Percentiles rank a stretch among this genome's conserved stretches.
These are phyloP conservation scores for Madurella mycetomatis DNA, from an alignment of 2,329 filamentous ascomycete genomes.

Conservation along the genomic window DNA sequence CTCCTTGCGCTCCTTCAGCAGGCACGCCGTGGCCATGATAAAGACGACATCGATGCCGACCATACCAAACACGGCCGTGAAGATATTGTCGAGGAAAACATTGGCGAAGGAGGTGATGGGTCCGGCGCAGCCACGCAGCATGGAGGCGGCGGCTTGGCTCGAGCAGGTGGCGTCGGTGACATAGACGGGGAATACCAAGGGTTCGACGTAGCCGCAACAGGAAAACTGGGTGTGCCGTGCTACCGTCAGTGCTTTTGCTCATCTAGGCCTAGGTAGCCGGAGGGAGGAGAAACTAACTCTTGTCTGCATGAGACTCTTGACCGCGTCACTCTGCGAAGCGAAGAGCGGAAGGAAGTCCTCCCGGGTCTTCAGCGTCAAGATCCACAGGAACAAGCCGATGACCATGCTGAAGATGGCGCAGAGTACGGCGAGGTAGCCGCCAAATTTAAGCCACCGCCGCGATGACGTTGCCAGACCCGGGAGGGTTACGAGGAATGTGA, in stretches of 20 bases:
- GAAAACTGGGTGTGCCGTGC: constrained; percentile 52
- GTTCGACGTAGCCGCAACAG: constrained; percentile 78
- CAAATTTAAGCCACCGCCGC: constrained; percentile 65
- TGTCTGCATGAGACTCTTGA: constrained; percentile 67
- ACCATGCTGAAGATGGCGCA: constrained; percentile 61
- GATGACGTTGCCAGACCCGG: constrained; percentile 66
- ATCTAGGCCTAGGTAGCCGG: not conserved
- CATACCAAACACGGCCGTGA: constrained; percentile 75
- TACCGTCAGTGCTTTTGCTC: constrained; percentile 17
- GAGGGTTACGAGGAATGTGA: constrained; percentile 64
- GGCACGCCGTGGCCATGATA: constrained; percentile 66
- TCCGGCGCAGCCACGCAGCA: constrained; percentile 64
- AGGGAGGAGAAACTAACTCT: constrained; percentile 43
- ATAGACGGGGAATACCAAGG: constrained; percentile 69
- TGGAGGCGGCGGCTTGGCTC: constrained; percentile 64
- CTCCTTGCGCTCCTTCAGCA: constrained; percentile 78
- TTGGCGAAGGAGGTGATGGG: constrained; percentile 67
- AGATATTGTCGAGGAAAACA: constrained; percentile 67
- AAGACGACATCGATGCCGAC: constrained; percentile 67
- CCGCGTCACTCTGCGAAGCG: constrained; percentile 48
- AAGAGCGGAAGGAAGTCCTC: constrained; percentile 59
- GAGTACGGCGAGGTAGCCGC: constrained; percentile 59
- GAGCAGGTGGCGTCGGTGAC: constrained; percentile 64
- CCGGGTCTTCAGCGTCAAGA: constrained; percentile 66
- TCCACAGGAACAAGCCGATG: constrained; percentile 66